Evolutionary conservation across 208 protist genomes (phyloP).

Genomic region (Acanthamoeba culbertsoni): DNA sequence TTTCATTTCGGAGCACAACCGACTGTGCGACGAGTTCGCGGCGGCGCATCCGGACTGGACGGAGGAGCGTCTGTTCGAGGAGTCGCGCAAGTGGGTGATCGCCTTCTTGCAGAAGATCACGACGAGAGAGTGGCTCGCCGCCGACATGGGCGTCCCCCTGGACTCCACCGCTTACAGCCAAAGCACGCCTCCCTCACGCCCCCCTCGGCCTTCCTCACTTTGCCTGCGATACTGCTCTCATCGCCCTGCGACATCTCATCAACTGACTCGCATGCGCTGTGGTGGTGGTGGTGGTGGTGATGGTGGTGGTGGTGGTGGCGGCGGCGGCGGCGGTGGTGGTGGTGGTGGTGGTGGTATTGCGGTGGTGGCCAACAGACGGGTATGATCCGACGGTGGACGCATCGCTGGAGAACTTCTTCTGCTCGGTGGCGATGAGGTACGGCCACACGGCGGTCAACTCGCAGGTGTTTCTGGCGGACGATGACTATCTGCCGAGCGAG

Average conservation of each 20-base stretch:
- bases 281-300: too few species aligned
- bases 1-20: conserved; percentile 22
- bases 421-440: conserved; percentile 42
- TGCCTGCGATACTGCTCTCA: not conserved
- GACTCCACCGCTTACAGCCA: not conserved
- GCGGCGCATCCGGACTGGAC: not conserved
- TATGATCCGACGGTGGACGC: not conserved
- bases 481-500: not conserved
- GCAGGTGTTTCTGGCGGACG: conserved; percentile 16
- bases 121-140: not conserved
- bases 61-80: not conserved
- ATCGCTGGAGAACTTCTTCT: not conserved
- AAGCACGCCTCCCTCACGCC: not conserved
- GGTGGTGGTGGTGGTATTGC: too few species aligned
- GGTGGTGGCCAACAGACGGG: not conserved
- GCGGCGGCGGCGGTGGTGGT: too few species aligned
- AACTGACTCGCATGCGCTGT: too few species aligned
- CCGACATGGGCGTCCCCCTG: not conserved
- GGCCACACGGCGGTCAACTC: conserved; percentile 41
- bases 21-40: not conserved
- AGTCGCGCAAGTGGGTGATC: conserved; percentile 31
- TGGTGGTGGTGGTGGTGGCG: too few species aligned
- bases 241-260: not conserved
- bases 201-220: not conserved
- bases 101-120: conserved; percentile 47